Conservation (phyloP, 1,284 basidiomycete genomes). For the Nidula niveotomentosa region DNA sequence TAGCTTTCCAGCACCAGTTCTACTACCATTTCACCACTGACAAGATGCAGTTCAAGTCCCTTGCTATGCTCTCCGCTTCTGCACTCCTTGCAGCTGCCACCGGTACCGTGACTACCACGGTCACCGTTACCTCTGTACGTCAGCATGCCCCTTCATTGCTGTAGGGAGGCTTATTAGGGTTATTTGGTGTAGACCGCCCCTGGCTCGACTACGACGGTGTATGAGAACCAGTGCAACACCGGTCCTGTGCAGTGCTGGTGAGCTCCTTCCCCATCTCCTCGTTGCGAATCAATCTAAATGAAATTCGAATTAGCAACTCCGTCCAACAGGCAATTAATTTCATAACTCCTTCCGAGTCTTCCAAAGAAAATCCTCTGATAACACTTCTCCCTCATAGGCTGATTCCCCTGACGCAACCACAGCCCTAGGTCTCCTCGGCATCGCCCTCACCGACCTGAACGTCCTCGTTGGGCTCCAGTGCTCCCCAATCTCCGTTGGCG, state of each 20-base stretch:
- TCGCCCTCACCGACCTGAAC: neutral
- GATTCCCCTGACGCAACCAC: neutral
- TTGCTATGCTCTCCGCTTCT: neutral
- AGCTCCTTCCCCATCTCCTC: neutral
- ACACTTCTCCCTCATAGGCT: neutral
- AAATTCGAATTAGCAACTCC: neutral
- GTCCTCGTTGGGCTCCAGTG: neutral
- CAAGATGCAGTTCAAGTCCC: too few relatives aligned
- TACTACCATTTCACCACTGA: too few relatives aligned
- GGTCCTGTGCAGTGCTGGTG: neutral
- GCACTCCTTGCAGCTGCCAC: neutral
- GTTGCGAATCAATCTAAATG: neutral
- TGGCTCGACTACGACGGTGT: neutral
- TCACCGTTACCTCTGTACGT: neutral
- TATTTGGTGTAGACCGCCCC: neutral
- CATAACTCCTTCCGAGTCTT: neutral
- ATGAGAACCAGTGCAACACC: neutral
- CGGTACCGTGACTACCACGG: neutral
- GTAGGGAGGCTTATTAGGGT: neutral
- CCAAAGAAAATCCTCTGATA: neutral
- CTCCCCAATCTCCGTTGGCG: neutral
- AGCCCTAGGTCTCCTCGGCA: neutral
- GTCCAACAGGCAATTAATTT: neutral
- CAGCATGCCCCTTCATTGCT: neutral
- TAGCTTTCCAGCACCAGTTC: too few relatives aligned